These are phyloP conservation scores for Pleoardoris graminearum DNA, from an alignment of 2,329 filamentous ascomycete genomes.

Conservation along the genomic window DNA sequence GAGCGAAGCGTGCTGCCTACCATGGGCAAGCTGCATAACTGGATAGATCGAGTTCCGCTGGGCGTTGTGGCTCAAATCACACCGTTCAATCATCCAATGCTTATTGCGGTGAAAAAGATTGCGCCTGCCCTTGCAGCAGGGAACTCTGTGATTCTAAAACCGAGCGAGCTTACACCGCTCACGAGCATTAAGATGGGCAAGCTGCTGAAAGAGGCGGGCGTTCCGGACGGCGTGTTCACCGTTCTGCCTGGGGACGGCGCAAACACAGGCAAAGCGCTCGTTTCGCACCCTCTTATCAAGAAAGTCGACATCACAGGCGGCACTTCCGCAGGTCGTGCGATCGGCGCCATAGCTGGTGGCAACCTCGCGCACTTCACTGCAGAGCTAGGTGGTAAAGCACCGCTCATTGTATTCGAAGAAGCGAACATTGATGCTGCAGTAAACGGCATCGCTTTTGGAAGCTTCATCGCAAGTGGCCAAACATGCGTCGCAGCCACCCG, in stretches of 20 bases:
- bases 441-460: slow-evolving; percentile 46
- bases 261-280: slow-evolving; percentile 42
- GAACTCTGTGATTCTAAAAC: slow-evolving; percentile 44
- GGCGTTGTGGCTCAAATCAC: slow-evolving; percentile 47
- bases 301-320: slow-evolving; percentile 47
- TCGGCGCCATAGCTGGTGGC: slow-evolving; percentile 41
- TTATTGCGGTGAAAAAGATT: slow-evolving; percentile 48
- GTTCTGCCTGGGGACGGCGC: slow-evolving; percentile 40
- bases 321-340: slow-evolving; percentile 42
- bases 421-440: slow-evolving; percentile 43
- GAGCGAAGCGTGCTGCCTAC: slow-evolving; percentile 69
- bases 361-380: slow-evolving; percentile 44
- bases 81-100: slow-evolving; percentile 46
- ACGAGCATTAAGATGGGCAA: slow-evolving; percentile 43
- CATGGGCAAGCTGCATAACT: slow-evolving; percentile 55
- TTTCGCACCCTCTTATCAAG: slow-evolving; percentile 40
- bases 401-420: slow-evolving; percentile 44
- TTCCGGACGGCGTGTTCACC: slow-evolving; percentile 44
- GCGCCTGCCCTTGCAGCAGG: slow-evolving; percentile 43
- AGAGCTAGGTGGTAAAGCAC: slow-evolving; percentile 45
- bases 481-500: slow-evolving; percentile 61
- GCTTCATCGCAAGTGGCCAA: slow-evolving; percentile 59
- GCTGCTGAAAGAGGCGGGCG: slow-evolving; percentile 42
- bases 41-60: slow-evolving; percentile 46
- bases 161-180: slow-evolving; percentile 44